Conservation (phyloP, 2,329 filamentous ascomycete species). For the Phialophora verrucosa region DNA sequence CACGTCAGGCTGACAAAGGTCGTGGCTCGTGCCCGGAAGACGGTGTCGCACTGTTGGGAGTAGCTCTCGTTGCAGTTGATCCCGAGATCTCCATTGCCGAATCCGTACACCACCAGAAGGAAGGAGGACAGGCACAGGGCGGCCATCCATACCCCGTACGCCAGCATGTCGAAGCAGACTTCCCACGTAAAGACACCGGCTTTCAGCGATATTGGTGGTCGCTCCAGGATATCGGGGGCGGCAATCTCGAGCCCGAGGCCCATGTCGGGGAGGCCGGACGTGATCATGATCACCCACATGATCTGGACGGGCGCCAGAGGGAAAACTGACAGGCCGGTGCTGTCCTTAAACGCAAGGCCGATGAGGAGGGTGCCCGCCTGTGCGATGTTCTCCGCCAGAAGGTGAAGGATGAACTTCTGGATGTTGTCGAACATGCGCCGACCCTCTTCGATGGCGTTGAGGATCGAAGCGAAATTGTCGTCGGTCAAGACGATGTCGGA, state of each 20-base stretch:
- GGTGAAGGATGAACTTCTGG: conserved; percentile 82
- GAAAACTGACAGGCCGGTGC: conserved; percentile 75
- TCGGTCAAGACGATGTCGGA: conserved; percentile 73
- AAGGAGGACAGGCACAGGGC: conserved; percentile 69
- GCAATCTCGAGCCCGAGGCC: conserved; percentile 81
- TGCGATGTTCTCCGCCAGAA: conserved; percentile 81
- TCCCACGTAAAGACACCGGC: conserved; percentile 77
- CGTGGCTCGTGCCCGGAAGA: conserved; percentile 74
- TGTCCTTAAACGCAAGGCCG: conserved; percentile 80
- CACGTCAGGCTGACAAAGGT: conserved; percentile 77
- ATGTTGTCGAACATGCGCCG: conserved; percentile 89
- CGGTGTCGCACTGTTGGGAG: conserved; percentile 61
- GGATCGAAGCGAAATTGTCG: conserved; percentile 87
- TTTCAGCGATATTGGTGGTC: conserved; percentile 67
- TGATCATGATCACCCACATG: conserved; percentile 94
- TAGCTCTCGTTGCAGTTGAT: conserved; percentile 65
- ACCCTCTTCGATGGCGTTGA: conserved; percentile 81
- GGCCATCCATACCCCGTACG: conserved; percentile 80
- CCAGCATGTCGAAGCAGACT: conserved; percentile 73
- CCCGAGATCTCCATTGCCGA: conserved; percentile 66
- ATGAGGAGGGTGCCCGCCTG: conserved; percentile 82
- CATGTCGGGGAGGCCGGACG: conserved; percentile 85
- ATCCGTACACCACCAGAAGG: conserved; percentile 67
- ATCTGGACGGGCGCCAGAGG: conserved; percentile 85
- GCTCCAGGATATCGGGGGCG: conserved; percentile 75